Evolutionary conservation across 208 protist species (phyloP), one percentile per base, ranked within the genome.

Genomic region (Naegleria lovaniensis): DNA sequence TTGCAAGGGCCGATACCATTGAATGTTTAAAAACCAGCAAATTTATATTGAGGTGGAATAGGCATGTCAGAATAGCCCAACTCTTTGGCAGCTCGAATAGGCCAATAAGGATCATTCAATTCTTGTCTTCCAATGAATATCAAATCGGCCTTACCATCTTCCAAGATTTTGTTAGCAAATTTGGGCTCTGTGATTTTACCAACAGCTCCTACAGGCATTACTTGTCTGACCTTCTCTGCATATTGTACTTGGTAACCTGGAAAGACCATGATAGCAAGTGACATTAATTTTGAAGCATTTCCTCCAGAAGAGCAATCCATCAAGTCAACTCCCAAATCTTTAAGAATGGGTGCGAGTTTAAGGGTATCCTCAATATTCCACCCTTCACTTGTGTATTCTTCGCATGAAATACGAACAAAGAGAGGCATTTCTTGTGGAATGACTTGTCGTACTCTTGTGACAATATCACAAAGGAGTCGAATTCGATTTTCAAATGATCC

Each of bases 21-120:
- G 67, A n/a, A n/a, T n/a, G n/a, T n/a, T n/a, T n/a, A n/a, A n/a
- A n/a, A n/a, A n/a, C n/a, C n/a, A n/a, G 39, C 51, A 59, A 58
- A 58, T 3, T n/a, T 52, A 58, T 94, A 94, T 89, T 94, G 92
- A 0, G 92, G 52, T 15, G 75, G 51, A 52, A 33, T 48, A 48
- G 94, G 88, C 40, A 93, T 59, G n/a, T n/a, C n/a, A n/a, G 15
- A 4, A 25, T 92, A 15, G 16, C 76, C 85, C 19, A 94, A 48
- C 76, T 89, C 86, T 59, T 90, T 40, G 4, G 93, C 93, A 11
- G 90, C 90, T 48, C 88, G 85, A 6, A 93, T 22, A 40, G 93
- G 39, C 91, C 91, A 94, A 39, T 75, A 92, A 93, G 93, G 92
- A 89, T 94, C 83, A 9, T 90, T 79, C 38, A 94, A 83, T 33